Base-by-base conservation (phyloP, 1,139 yeast species). In the Zygosaccharomyces sapae region DNA sequence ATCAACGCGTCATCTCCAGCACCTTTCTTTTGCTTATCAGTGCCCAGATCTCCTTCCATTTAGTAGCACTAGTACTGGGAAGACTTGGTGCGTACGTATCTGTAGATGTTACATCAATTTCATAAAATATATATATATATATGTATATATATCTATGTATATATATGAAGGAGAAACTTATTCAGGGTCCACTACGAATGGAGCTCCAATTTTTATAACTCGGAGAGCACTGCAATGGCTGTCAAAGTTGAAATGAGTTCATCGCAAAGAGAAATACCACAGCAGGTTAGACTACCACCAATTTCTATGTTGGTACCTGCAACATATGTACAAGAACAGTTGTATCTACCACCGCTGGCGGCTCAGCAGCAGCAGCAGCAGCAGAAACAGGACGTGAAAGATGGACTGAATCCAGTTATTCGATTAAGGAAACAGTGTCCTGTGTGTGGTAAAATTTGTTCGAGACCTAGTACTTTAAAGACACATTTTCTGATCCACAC, bases 401-500 rank as follows among this genome's bases (percentile, higher is more conserved):
- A 43, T 36, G 38, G 37, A 8, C 19, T 41, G 16, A 44, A 48
- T 43, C 44, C 50, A 8, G 45, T 46, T 33, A 39, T 41, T 3
- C 44, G 52, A 31, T 44, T 48, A 33, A 49, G 58, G 18, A 59
- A 59, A 45, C 63, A 61, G 43, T 88, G 96, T 63, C 71, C 75
- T 20, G 74, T 81, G 16, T 88, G 96, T 66, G 77, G 80, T 46
- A 87, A 87, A 66, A 80, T 82, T 43, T 88, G 89, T 70, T 83
- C 87, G 44, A 74, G 96, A 49, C 96, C 96, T 3, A 81, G 88
- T 6, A 84, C 92, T 2, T 71, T 88, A 49, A 85, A 81, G 62
- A 86, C 94, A 2, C 96, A 88, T 68, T 75, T 79, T 65, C 81
- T 86, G 62, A 82, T 89, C 6, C 96, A 88, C 65, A 87, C 96